phyloP scores from a whole-genome alignment of 495 filamentous ascomycete species.

The Penicillium crystallinum region DNA sequence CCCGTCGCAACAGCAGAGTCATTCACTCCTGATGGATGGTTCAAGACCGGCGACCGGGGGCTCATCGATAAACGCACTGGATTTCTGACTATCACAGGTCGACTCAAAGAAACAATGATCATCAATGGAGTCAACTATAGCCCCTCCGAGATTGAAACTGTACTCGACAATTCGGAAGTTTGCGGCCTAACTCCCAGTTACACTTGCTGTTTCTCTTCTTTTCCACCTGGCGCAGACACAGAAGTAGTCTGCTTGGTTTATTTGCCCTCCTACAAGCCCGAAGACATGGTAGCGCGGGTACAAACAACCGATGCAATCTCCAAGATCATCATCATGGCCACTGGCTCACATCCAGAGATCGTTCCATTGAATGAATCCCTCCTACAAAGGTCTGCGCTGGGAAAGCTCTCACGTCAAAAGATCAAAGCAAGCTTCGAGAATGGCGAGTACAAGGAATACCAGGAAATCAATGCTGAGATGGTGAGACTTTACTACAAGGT shows the following conservation, averaged over 20 bases:
- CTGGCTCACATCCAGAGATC: not conserved
- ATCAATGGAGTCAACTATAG: constrained; percentile 47
- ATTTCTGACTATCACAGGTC: constrained; percentile 50
- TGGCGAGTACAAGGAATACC: not conserved
- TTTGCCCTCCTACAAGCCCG: not conserved
- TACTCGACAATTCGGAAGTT: constrained; percentile 34
- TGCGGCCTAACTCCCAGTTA: constrained; percentile 19
- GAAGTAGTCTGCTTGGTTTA: constrained; percentile 2
- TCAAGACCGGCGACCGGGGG: constrained; percentile 75
- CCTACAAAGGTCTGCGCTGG: constrained; percentile 37
- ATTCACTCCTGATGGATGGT: constrained; percentile 69
- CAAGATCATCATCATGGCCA: not conserved
- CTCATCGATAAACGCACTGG: constrained; percentile 50
- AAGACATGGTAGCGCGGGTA: no score
- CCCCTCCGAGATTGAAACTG: constrained; percentile 29
- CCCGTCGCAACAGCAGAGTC: constrained; percentile 55
- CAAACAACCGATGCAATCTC: no score
- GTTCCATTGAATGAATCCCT: constrained; percentile 2
- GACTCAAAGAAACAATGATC: constrained; percentile 49
- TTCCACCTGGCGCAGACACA: constrained; percentile 15
- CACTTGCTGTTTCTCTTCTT: constrained; percentile 24
- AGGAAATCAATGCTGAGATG: not conserved
- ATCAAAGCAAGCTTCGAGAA: constrained; percentile 11
- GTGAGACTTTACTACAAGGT: not conserved
- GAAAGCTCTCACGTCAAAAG: constrained; percentile 45